These are phyloP conservation scores for Eutreptiella sp. DNA, from an alignment of 208 protist genomes.

Conservation along the genomic window DNA sequence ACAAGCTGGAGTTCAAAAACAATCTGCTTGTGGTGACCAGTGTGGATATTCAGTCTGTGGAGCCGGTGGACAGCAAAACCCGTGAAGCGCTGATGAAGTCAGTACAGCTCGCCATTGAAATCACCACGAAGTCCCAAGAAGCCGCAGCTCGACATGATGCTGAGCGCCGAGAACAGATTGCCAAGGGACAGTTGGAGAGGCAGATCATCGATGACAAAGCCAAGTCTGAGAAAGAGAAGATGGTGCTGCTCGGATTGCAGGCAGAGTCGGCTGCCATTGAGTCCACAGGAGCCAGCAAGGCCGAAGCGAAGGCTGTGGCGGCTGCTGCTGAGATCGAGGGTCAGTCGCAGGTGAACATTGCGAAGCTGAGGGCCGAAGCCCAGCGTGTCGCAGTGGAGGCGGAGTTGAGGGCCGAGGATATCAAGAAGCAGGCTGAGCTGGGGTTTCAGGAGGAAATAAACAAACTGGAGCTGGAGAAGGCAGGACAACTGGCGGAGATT, in stretches of 20 bases:
- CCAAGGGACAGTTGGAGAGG: slow-evolving; percentile 76
- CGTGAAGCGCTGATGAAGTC: slow-evolving; percentile 88
- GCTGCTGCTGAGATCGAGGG: slow-evolving; percentile 77
- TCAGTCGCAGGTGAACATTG: slow-evolving; percentile 70
- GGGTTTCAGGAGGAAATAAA: slow-evolving; percentile 65
- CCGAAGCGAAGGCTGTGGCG: slow-evolving; percentile 77
- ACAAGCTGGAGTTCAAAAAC: slow-evolving; percentile 64
- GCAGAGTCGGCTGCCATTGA: slow-evolving; percentile 80
- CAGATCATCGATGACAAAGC: slow-evolving; percentile 75
- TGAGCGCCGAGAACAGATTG: slow-evolving; percentile 81
- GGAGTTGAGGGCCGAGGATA: slow-evolving; percentile 71
- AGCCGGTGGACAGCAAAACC: slow-evolving; percentile 85
- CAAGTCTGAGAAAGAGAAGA: slow-evolving; percentile 67
- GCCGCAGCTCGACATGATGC: slow-evolving; percentile 79
- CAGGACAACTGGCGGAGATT: slow-evolving; percentile 55
- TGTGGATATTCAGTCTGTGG: slow-evolving; percentile 84
- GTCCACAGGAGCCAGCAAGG: slow-evolving; percentile 76
- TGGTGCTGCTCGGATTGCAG: slow-evolving; percentile 73
- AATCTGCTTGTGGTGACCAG: slow-evolving; percentile 88
- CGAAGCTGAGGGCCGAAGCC: slow-evolving; percentile 65
- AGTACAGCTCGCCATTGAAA: slow-evolving; percentile 94
- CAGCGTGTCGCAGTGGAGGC: slow-evolving; percentile 66
- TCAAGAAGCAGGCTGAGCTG: slow-evolving; percentile 71
- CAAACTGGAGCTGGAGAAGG: slow-evolving; percentile 73
- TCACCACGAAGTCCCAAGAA: slow-evolving; percentile 95